phyloP scores from a whole-genome alignment of 2,329 filamentous ascomycete species.

The Bipolaris oryzae region DNA sequence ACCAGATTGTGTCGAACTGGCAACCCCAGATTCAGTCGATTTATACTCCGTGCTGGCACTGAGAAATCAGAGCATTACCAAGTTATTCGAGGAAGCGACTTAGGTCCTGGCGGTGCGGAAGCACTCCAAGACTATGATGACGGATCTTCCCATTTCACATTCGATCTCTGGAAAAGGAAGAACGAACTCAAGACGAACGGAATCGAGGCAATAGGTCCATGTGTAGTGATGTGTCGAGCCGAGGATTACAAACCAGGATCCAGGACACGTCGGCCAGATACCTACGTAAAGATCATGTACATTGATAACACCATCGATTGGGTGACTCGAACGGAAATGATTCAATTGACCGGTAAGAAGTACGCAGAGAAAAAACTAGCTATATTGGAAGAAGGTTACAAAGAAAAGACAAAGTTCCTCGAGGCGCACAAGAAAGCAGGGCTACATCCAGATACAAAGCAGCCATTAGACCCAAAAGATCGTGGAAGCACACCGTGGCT shows the following conservation, averaged over 20 bases:
- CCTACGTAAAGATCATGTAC: background rate
- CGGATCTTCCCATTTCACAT: background rate
- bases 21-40: background rate
- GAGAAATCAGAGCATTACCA: background rate
- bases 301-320: background rate
- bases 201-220: background rate
- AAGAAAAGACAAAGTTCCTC: background rate
- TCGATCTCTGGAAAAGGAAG: background rate
- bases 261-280: background rate
- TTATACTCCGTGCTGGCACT: background rate
- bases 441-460: background rate
- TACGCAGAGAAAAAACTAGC: background rate
- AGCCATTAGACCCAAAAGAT: background rate
- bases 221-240: background rate
- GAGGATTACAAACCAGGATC: background rate
- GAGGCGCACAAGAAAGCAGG: background rate
- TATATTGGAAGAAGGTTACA: background rate
- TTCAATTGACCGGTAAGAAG: background rate
- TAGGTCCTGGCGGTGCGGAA: background rate
- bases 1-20: background rate
- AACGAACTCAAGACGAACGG: background rate
- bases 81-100: background rate
- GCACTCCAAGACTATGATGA: background rate
- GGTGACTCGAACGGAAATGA: background rate
- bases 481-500: background rate